Evolutionary conservation across 495 filamentous ascomycete genomes (phyloP), one percentile per base, ranked within the genome.

Genomic region (Annulohypoxylon moriforme): DNA sequence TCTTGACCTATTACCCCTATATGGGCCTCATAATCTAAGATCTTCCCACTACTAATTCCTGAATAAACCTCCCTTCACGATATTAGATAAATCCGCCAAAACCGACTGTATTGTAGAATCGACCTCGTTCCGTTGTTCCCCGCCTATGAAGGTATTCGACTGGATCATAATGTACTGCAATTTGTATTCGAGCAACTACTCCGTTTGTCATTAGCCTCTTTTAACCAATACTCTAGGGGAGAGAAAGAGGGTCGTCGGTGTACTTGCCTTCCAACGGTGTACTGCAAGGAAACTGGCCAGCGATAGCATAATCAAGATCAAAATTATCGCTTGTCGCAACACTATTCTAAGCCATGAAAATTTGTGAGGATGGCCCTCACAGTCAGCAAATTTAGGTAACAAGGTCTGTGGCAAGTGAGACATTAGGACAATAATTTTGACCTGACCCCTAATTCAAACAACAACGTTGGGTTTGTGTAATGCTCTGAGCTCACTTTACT

Each of bases 141-240:
- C 1, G 6, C 38, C 25, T 4, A 13, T 4, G 18, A 57, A 31
- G 5, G 6, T 29, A 36, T 49, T 18, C 53, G 38, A 58, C 3
- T 42, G 59, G 4, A 42, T 34, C 0, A 33, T 18, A 3, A 58
- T 20, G 13, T 14, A 29, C 11, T 57, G 40, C 9, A 16, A 52
- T 20, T 63, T 58, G 18, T 69, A 69, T 27, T 53, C 53, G 55
- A 69, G 55, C n/a, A 70, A 59, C 67, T 64, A 38, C 33, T 22
- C 34, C 29, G 5, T 10, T 57, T 13, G 4, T 22, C 29, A 31
- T 59, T 64, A 58, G 33, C 22, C 59, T 57, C 29, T 50, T 13
- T 11, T 13, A 25, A 6, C 14, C 36, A 1, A 14, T 27, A 1
- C 1, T 1, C 20, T 40, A 11, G 22, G 42, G 14, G 44, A 16